phyloP scores from a whole-genome alignment of 2,329 filamentous ascomycete genomes.

The Cytospora piceae region DNA sequence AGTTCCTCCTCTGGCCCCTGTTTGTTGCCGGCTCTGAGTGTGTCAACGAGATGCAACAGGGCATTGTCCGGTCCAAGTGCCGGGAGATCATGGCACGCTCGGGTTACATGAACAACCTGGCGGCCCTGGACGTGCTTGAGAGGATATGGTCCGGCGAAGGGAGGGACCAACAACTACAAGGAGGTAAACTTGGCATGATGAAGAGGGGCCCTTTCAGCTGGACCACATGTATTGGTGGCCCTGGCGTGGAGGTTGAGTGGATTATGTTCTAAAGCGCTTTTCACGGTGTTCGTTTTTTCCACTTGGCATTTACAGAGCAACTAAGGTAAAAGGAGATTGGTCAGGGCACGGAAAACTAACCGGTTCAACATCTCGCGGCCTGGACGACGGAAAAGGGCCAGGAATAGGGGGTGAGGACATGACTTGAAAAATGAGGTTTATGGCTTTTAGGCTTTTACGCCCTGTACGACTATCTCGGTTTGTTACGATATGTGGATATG shows the following conservation, averaged over 20 bases:
- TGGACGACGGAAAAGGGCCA: neutral
- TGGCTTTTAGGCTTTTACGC: constrained; percentile 1
- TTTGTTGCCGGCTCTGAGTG: constrained; percentile 92
- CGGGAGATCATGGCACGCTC: constrained; percentile 85
- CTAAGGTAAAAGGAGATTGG: neutral
- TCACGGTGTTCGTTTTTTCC: neutral
- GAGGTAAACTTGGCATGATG: constrained; percentile 41
- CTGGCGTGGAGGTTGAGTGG: constrained; percentile 64
- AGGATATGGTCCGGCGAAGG: constrained; percentile 72
- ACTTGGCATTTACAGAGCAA: neutral
- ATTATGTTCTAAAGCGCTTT: constrained; percentile 62
- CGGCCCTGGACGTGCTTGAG: constrained; percentile 83
- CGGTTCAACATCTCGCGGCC: neutral
- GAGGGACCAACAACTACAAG: constrained; percentile 42
- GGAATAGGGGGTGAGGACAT: neutral
- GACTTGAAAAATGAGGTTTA: neutral
- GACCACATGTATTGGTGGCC: constrained; percentile 60
- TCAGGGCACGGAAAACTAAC: neutral
- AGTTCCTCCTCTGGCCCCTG: constrained; percentile 91
- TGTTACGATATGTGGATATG: neutral
- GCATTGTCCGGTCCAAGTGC: constrained; percentile 78
- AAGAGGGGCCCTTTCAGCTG: constrained; percentile 60
- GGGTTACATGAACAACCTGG: constrained; percentile 92
- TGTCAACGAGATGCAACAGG: constrained; percentile 77
- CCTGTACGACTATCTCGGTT: constrained; percentile 16